A percentile compares a stretch with the other conserved stretches of the same genome.
These are phyloP conservation scores for Saccharomycopsis sp. DNA, from an alignment of 805 yeast species.

Conservation along the genomic window DNA sequence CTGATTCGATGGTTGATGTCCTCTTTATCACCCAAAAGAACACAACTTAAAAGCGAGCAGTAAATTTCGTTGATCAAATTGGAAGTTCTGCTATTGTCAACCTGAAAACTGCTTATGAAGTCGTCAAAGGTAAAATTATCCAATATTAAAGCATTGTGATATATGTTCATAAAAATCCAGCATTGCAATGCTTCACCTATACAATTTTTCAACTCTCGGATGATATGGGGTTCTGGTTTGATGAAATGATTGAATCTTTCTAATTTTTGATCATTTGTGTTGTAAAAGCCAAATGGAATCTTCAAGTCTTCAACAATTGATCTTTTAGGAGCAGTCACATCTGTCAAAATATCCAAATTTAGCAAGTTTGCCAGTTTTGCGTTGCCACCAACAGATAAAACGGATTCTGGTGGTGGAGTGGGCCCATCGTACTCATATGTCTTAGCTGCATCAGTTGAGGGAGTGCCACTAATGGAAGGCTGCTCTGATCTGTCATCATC, in stretches of 20 bases:
- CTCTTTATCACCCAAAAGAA: constrained; percentile 39
- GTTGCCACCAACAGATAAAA: constrained; percentile 6
- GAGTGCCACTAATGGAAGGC: too few species aligned
- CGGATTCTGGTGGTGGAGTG: constrained; percentile 13
- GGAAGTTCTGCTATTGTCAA: constrained; percentile 41
- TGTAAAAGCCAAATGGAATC: constrained; percentile 7
- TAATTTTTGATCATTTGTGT: not conserved
- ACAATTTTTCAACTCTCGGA: constrained; percentile 17
- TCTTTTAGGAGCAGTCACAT: constrained; percentile 16
- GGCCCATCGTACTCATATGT: constrained; percentile 18
- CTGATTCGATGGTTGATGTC: constrained; percentile 23
- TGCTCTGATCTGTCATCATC: too few species aligned
- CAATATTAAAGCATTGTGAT: constrained; percentile 51
- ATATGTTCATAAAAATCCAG: constrained; percentile 71
- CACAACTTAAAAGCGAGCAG: constrained; percentile 51
- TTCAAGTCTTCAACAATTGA: constrained; percentile 18
- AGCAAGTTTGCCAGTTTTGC: constrained; percentile 14
- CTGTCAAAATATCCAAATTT: constrained; percentile 6
- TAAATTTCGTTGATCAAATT: constrained; percentile 55
- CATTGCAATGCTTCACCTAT: constrained; percentile 45
- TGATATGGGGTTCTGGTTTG: constrained; percentile 7
- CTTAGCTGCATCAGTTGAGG: too few species aligned
- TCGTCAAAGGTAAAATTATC: constrained; percentile 78
- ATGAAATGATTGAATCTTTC: constrained; percentile 10
- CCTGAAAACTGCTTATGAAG: constrained; percentile 47